A percentile compares a stretch with the other conserved stretches of the same genome.
These are phyloP conservation scores for Blumeria graminis DNA, from an alignment of 2,329 filamentous ascomycete species.

Conservation along the genomic window DNA sequence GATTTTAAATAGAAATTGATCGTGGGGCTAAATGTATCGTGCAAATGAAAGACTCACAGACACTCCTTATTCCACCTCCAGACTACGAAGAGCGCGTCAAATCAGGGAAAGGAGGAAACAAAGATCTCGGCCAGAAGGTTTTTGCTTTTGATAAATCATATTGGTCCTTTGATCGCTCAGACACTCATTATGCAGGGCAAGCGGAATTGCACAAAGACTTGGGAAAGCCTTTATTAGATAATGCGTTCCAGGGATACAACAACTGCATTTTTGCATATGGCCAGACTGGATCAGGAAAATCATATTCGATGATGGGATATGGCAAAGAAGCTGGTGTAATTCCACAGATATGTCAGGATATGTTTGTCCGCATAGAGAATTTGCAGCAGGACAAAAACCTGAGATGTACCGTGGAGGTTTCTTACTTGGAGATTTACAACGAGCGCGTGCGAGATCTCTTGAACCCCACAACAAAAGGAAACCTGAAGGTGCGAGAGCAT, in stretches of 20 bases:
- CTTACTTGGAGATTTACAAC: conserved; percentile 98
- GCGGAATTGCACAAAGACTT: conserved; percentile 73
- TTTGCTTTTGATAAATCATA: conserved; percentile 96
- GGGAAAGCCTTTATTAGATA: conserved; percentile 76
- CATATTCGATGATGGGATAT: conserved; percentile 99
- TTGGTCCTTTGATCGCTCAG: conserved; percentile 81
- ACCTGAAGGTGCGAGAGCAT: conserved; percentile 91
- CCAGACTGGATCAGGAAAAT: conserved; percentile 95
- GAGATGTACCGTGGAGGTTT: conserved; percentile 86
- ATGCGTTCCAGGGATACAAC: conserved; percentile 96
- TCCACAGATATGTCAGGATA: conserved; percentile 87
- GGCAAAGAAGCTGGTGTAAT: conserved; percentile 90
- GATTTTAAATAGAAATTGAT: conserved; percentile 43
- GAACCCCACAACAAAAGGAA: conserved; percentile 86
- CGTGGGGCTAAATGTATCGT: conserved; percentile 90
- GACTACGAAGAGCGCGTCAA: conserved; percentile 27
- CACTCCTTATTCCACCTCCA: conserved; percentile 52
- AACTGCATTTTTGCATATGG: conserved; percentile 99
- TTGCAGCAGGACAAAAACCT: conserved; percentile 51
- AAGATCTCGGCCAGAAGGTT: conserved; percentile 50
- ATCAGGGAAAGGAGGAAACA: conserved; percentile 35
- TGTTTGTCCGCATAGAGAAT: conserved; percentile 67
- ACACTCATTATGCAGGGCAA: conserved; percentile 69
- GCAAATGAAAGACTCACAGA: conserved; percentile 86
- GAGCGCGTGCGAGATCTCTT: conserved; percentile 87